Base-by-base conservation (phyloP, 768 basidiomycete species). In the Kwoniella newhampshirensis region DNA sequence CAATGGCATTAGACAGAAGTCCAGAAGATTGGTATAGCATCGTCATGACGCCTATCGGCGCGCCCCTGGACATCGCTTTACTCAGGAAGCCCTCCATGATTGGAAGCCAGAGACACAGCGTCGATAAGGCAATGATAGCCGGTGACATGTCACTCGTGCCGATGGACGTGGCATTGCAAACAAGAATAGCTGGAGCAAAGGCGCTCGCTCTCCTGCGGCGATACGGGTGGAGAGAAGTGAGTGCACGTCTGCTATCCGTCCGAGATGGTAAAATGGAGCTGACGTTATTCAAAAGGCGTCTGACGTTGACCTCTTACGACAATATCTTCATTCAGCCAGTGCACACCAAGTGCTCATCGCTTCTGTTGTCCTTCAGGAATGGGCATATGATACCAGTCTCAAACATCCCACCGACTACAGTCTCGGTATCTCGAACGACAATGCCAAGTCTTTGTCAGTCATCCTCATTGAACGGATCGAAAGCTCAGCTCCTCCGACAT, bases 111-210 rank as follows among this genome's bases (percentile, higher is more conserved):
- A 82, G 85, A 43, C 90, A 98, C 73, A 92, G 96, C 66, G 90
- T 98, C 28, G 96, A 99, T 79, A 98, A 91, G 80, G 88, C 87
- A 57, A 91, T 98, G 86, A 80, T 97, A 21, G 81, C 83, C 4
- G 93, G 97, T 71, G 96, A 99, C 73, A 78, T 91, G 40, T 85
- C 89, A 0, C 80, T 99, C 35, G 82, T 98, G 28, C 80, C 86
- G 5, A 77, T 82, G 21, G 91, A 96, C 67, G 78, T 84, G 4
- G 84, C 91, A 35, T 73, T 93, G 55, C 85, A 87, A 60, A 90
- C 89, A 17, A 82, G 93, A 21, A 77, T 97, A 4, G 84, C 87
- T 6, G 83, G 86, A 4, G 87, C 90, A 1, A 84, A 82, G 1
- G 89, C 91, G 1, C 75, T 97, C 25, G 88, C 91, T 5, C 30